phyloP scores from a whole-genome alignment of 345 rosid genomes.

The Lumnitzera racemosa region DNA sequence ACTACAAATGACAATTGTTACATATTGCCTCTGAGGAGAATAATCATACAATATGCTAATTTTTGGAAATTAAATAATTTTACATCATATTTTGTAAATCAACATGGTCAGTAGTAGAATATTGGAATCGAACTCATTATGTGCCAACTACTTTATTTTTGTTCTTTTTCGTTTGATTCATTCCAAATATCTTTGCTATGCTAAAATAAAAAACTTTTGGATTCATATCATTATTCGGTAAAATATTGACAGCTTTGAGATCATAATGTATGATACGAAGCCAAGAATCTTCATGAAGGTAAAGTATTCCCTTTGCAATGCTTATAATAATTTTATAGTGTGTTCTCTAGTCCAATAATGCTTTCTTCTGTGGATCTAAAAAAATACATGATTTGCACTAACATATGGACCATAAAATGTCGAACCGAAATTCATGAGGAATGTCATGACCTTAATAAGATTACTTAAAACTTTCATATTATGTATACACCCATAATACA shows the following conservation, averaged over 20 bases:
- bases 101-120: no score
- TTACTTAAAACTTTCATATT: no score
- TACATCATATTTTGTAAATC: no score
- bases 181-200: conserved; percentile 19
- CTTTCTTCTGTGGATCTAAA: conserved; percentile 22
- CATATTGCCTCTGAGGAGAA: no score
- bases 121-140: conserved; percentile 9
- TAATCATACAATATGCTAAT: no score
- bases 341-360: conserved; percentile 35
- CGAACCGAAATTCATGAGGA: no score
- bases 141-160: conserved; percentile 20
- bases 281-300: conserved; percentile 47
- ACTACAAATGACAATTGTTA: no score
- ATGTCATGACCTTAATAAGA: no score
- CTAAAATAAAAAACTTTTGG: conserved; percentile 29
- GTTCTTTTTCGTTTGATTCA: conserved; percentile 14
- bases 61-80: no score
- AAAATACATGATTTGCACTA: no score
- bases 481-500: no score
- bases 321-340: conserved; percentile 41
- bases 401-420: no score
- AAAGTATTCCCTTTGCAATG: conserved; percentile 49
- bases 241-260: conserved; percentile 40
- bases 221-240: conserved; percentile 21
- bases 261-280: conserved; percentile 46